phyloP scores from a whole-genome alignment of 257 asterid genomes.

The Primulina tabacum region DNA sequence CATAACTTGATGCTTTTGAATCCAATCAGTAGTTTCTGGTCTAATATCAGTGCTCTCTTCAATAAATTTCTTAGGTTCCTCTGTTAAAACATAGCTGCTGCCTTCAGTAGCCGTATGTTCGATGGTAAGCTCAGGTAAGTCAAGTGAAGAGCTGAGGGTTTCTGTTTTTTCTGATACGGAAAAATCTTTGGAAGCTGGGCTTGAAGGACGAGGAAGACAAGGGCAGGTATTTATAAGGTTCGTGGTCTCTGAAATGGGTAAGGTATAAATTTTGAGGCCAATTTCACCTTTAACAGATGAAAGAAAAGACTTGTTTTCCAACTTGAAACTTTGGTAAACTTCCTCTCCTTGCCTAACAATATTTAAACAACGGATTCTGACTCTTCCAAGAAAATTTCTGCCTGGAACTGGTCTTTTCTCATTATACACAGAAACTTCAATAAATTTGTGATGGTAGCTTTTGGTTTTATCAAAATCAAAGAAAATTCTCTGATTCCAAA shows the following conservation, averaged over 20 bases:
- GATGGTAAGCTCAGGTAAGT: constrained; percentile 15
- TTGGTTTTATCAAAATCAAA: constrained; percentile 43
- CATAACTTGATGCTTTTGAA: constrained; percentile 37
- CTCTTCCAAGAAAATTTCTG: constrained; percentile 61
- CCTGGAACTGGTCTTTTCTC: constrained; percentile 51
- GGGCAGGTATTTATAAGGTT: constrained; percentile 17
- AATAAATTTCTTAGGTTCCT: constrained; percentile 23
- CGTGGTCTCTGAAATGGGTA: constrained; percentile 28
- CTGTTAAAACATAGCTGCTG: constrained; percentile 6
- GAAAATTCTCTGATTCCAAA: constrained; percentile 57
- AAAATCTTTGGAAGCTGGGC: constrained; percentile 18
- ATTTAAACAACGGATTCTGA: constrained; percentile 56
- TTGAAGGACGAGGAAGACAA: constrained; percentile 23
- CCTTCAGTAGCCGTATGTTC: constrained; percentile 16
- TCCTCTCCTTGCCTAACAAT: constrained; percentile 60
- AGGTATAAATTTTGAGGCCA: constrained; percentile 57
- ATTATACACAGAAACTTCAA: constrained; percentile 57
- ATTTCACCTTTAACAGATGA: constrained; percentile 56
- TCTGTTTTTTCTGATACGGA: constrained; percentile 18
- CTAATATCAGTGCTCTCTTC: constrained; percentile 27
- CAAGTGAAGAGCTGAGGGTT: constrained; percentile 20
- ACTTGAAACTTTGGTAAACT: constrained; percentile 57
- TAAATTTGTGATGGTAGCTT: constrained; percentile 31
- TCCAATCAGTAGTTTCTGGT: constrained; percentile 34
- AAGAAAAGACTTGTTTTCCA: constrained; percentile 50